Evolutionary conservation across 306 rosid species (phyloP).

Genomic region (Trichosanthes truncata): DNA sequence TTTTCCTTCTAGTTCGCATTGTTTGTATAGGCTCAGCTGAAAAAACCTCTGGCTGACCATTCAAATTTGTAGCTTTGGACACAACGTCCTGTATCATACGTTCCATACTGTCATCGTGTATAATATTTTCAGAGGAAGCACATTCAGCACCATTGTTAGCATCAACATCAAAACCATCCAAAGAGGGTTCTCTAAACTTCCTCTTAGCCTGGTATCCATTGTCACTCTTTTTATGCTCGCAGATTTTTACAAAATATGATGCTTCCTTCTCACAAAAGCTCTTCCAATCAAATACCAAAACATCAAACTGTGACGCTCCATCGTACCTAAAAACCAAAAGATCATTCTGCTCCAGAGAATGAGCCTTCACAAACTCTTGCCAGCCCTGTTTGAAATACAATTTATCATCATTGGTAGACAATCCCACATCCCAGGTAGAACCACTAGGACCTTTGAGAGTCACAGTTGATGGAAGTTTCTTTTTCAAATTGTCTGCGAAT

Average conservation of each 20-base stretch:
- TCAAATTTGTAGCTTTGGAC: conserved; percentile 11
- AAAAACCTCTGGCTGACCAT: background rate
- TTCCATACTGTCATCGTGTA: conserved; percentile 1
- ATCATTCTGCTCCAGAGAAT: conserved; percentile 49
- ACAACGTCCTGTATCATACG: conserved; percentile 15
- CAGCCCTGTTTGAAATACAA: conserved; percentile 42
- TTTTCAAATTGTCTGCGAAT: conserved; percentile 35
- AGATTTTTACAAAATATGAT: conserved; percentile 46
- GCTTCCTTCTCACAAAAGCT: conserved; percentile 51
- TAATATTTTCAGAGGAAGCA: conserved; percentile 19
- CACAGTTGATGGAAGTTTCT: conserved; percentile 44
- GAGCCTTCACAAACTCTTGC: conserved; percentile 48
- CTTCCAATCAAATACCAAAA: conserved; percentile 39
- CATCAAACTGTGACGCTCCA: conserved; percentile 47
- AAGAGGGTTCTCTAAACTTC: conserved; percentile 12
- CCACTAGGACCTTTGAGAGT: conserved; percentile 60
- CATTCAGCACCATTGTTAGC: conserved; percentile 21
- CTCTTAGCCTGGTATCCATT: conserved; percentile 16
- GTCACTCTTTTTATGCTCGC: conserved; percentile 18
- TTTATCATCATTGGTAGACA: conserved; percentile 26
- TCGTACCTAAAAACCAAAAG: conserved; percentile 55
- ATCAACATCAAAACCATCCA: conserved; percentile 22
- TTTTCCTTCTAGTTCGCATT: conserved; percentile 19
- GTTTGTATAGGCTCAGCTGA: conserved; percentile 1
- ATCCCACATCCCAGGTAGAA: conserved; percentile 39